phyloP scores from a whole-genome alignment of 352 stramenopile species.

The Blastocystis sp. region DNA sequence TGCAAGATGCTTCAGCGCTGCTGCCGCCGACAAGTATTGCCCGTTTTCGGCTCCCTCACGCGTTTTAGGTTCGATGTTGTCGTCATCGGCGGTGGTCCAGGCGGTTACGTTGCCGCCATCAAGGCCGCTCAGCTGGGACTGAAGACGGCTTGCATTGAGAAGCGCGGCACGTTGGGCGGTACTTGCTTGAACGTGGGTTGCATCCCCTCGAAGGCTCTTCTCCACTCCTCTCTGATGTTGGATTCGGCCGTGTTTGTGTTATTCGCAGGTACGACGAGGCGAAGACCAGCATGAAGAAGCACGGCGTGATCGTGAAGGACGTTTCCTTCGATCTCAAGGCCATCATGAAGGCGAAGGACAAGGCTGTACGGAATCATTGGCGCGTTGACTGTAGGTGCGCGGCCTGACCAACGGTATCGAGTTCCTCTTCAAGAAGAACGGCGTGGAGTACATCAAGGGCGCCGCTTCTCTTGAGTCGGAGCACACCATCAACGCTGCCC shows the following conservation, averaged over 20 bases:
- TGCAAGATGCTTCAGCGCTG: conserved; percentile 68
- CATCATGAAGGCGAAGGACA: conserved; percentile 94
- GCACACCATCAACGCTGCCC: conserved; percentile 87
- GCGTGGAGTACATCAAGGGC: conserved; percentile 96
- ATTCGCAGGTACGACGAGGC: conserved; percentile 79
- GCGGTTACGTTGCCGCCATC: conserved; percentile 97
- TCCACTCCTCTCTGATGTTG: conserved; percentile 93
- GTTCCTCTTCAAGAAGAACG: conserved; percentile 98
- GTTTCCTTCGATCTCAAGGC: conserved; percentile 91
- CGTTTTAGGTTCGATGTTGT: conserved; percentile 79
- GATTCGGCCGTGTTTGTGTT: conserved; percentile 77
- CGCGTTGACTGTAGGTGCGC: conserved; percentile 28
- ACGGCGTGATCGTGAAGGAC: conserved; percentile 88
- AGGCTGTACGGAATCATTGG: conserved; percentile 83
- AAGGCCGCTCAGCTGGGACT: conserved; percentile 95
- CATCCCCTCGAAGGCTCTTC: conserved; percentile 96
- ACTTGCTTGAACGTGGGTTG: conserved; percentile 99
- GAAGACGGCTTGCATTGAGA: conserved; percentile 97
- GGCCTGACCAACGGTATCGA: conserved; percentile 94
- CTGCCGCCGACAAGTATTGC: conserved; percentile 47
- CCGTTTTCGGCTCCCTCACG: not conserved
- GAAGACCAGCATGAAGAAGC: conserved; percentile 92
- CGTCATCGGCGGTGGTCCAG: conserved; percentile 91
- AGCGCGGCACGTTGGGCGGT: conserved; percentile 89
- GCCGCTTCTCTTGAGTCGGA: conserved; percentile 89